Percentiles rank a stretch among this genome's conserved stretches.
Evolutionary conservation across 2,329 filamentous ascomycete species (phyloP).

Genomic region (Zelopaecilomyces penicillatus): DNA sequence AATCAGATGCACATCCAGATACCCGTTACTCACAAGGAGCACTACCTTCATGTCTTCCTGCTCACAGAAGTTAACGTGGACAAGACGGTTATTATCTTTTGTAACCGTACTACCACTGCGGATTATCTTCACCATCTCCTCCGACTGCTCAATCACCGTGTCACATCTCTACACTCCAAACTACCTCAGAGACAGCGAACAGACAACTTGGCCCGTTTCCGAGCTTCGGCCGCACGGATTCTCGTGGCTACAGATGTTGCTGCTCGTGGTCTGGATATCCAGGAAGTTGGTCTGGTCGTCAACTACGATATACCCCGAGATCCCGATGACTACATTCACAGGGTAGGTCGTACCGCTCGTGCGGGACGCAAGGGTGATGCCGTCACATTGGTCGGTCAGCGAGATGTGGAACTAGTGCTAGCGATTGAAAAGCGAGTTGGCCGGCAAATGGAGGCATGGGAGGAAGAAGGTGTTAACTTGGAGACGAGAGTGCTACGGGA

Average conservation of each 20-base stretch:
- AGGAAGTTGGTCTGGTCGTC: conserved; percentile 79
- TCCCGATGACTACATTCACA: conserved; percentile 94
- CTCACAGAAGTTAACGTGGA: conserved; percentile 65
- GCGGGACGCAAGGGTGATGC: conserved; percentile 76
- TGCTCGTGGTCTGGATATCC: conserved; percentile 89
- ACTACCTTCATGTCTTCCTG: conserved; percentile 86
- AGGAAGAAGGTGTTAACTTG: conserved; percentile 88
- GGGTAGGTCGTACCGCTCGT: conserved; percentile 89
- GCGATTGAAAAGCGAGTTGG: conserved; percentile 83
- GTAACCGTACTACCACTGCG: conserved; percentile 83
- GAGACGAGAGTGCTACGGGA: conserved; percentile 82
- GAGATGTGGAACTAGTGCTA: conserved; percentile 83
- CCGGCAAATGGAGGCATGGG: conserved; percentile 71
- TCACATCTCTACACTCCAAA: conserved; percentile 83
- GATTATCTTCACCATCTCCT: conserved; percentile 84
- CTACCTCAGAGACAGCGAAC: conserved; percentile 78
- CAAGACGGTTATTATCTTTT: conserved; percentile 85
- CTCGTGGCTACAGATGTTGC: conserved; percentile 94
- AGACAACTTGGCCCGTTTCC: conserved; percentile 84
- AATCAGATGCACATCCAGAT: conserved; percentile 80
- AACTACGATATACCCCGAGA: conserved; percentile 97
- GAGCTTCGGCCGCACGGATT: conserved; percentile 78
- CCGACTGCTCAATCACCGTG: conserved; percentile 76
- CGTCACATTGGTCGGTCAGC: conserved; percentile 83
- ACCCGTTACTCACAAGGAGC: conserved; percentile 86